These are phyloP conservation scores for Trichomonas gallinae DNA, from an alignment of 208 protist species.

Conservation along the genomic window DNA sequence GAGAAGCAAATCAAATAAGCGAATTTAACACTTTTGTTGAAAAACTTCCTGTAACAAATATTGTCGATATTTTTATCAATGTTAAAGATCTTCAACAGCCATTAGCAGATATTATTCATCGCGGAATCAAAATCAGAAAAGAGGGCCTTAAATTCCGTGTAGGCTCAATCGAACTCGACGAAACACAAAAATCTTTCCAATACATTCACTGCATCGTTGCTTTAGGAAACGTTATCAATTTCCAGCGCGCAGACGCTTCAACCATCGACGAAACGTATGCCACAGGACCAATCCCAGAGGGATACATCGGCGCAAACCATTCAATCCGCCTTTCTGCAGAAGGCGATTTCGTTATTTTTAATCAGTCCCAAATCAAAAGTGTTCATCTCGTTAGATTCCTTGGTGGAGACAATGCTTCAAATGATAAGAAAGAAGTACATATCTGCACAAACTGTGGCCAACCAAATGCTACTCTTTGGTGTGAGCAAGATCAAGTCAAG, in stretches of 20 bases:
- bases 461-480: background rate
- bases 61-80: background rate
- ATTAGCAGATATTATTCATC: background rate
- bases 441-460: background rate
- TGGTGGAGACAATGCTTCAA: background rate
- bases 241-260: background rate
- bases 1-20: background rate
- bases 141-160: background rate
- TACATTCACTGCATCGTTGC: background rate
- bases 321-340: background rate
- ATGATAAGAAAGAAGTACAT: background rate
- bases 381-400: background rate
- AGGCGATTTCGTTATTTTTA: background rate
- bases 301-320: background rate
- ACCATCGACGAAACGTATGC: background rate
- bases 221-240: background rate
- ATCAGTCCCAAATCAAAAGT: background rate
- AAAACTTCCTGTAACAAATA: background rate
- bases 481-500: background rate
- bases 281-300: no score
- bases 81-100: background rate
- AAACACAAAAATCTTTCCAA: background rate
- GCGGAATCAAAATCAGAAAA: background rate
- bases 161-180: background rate
- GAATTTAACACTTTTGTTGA: background rate